Percentiles rank a stretch among this genome's conserved stretches.
phyloP scores from a whole-genome alignment of 2,329 filamentous ascomycete genomes.

The Leptosphaerulina australis region DNA sequence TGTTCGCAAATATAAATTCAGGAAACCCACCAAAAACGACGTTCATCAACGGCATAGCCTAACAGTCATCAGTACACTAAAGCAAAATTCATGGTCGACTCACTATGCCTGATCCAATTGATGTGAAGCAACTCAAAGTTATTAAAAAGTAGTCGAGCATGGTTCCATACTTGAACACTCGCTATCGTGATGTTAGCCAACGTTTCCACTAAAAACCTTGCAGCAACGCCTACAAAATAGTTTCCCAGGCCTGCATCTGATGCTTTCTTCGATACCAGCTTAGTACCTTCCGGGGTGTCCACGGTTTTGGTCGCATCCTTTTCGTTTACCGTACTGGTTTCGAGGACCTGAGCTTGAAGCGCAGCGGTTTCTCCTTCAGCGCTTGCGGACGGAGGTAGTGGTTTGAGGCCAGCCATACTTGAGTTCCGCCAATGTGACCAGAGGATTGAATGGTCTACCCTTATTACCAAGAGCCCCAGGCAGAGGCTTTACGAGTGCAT shows the following conservation, averaged over 20 bases:
- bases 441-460: not conserved
- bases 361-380: conserved; percentile 21
- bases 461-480: conserved; percentile 1
- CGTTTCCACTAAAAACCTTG: not conserved
- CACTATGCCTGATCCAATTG: conserved; percentile 42
- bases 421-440: not conserved
- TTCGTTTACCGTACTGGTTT: conserved; percentile 16
- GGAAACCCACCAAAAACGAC: conserved; percentile 61
- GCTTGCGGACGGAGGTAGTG: not conserved
- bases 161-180: conserved; percentile 45
- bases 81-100: not conserved
- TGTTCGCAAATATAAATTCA: conserved; percentile 50
- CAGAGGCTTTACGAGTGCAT: not conserved
- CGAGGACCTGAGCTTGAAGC: conserved; percentile 19
- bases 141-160: conserved; percentile 41
- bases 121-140: conserved; percentile 33
- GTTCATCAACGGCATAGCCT: conserved; percentile 61
- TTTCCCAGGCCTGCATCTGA: conserved; percentile 34
- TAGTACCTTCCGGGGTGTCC: conserved; percentile 1
- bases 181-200: conserved; percentile 26
- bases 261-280: conserved; percentile 24
- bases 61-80: not conserved
- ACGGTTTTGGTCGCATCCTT: conserved; percentile 4
- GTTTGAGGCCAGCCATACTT: conserved; percentile 1
- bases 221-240: conserved; percentile 38